Conservation (phyloP, 768 basidiomycete species). For the Coprinopsis marcescibilis region DNA sequence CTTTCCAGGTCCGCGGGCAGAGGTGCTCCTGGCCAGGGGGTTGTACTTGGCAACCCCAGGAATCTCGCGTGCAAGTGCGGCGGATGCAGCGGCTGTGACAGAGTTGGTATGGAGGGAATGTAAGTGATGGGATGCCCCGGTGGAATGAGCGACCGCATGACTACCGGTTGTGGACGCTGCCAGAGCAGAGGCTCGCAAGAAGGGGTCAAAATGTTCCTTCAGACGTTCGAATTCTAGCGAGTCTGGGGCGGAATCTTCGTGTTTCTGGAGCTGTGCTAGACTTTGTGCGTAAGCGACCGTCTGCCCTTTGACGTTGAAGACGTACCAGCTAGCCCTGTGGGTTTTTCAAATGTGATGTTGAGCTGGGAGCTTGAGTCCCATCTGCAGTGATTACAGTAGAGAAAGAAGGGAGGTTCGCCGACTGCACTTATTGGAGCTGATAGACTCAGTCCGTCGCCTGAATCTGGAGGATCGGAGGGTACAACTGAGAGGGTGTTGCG, state of each 20-base stretch:
- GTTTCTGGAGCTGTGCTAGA: constrained; percentile 85
- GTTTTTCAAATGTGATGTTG: constrained; percentile 92
- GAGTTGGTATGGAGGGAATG: constrained; percentile 74
- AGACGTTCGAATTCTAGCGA: constrained; percentile 87
- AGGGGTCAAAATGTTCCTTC: constrained; percentile 96
- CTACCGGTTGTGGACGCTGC: constrained; percentile 56
- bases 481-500: constrained; percentile 85
- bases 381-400: constrained; percentile 88
- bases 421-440: constrained; percentile 50
- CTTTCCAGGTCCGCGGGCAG: constrained; percentile 36
- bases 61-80: constrained; percentile 82
- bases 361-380: constrained; percentile 95
- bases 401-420: constrained; percentile 85
- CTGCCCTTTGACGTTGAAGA: background rate
- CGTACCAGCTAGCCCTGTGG: constrained; percentile 89
- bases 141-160: constrained; percentile 36
- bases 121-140: constrained; percentile 50
- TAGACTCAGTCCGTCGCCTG: constrained; percentile 49
- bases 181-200: constrained; percentile 77
- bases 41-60: constrained; percentile 78
- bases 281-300: constrained; percentile 2
- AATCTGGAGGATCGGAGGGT: constrained; percentile 77
- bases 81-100: constrained; percentile 85
- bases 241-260: constrained; percentile 80
- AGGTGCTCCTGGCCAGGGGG: constrained; percentile 44